These are phyloP conservation scores for Hypoxylon rickii DNA, from an alignment of 495 filamentous ascomycete species.

Conservation along the genomic window DNA sequence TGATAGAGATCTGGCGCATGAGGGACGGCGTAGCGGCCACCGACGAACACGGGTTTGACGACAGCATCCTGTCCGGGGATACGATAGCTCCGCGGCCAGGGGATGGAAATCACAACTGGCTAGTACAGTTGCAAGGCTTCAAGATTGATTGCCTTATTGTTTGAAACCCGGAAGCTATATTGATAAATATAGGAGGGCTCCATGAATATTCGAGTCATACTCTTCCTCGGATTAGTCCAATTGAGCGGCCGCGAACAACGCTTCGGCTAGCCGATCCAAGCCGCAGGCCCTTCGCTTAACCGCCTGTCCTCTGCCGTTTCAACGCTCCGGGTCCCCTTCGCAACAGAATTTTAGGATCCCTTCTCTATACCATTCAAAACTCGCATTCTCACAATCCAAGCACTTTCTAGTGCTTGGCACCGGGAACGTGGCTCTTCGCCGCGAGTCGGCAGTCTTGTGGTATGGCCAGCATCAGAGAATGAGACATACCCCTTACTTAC, in stretches of 20 bases:
- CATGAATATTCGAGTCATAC: too few species aligned
- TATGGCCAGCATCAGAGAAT: too few species aligned
- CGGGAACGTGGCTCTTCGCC: constrained; percentile 34
- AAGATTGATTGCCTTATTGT: constrained; percentile 49
- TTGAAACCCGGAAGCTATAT: constrained; percentile 12
- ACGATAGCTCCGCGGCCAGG: not conserved
- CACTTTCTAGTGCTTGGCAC: constrained; percentile 40
- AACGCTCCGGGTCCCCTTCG: constrained; percentile 15
- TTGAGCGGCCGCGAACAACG: too few species aligned
- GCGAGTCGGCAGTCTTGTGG: too few species aligned
- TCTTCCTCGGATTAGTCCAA: too few species aligned
- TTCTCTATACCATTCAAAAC: constrained; percentile 39
- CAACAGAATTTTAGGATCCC: constrained; percentile 28
- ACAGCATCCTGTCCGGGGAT: not conserved
- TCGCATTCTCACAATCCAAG: constrained; percentile 41
- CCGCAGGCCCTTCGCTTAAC: too few species aligned
- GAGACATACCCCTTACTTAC: too few species aligned
- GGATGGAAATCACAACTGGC: constrained; percentile 36
- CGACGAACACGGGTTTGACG: constrained; percentile 5
- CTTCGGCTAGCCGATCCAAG: too few species aligned
- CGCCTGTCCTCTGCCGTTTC: too few species aligned
- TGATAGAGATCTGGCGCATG: constrained; percentile 46
- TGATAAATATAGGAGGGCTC: not conserved
- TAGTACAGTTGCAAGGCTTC: constrained; percentile 41
- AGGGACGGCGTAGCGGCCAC: constrained; percentile 32